These are phyloP conservation scores for Didymella keratinophila DNA, from an alignment of 2,329 filamentous ascomycete genomes.

Conservation along the genomic window DNA sequence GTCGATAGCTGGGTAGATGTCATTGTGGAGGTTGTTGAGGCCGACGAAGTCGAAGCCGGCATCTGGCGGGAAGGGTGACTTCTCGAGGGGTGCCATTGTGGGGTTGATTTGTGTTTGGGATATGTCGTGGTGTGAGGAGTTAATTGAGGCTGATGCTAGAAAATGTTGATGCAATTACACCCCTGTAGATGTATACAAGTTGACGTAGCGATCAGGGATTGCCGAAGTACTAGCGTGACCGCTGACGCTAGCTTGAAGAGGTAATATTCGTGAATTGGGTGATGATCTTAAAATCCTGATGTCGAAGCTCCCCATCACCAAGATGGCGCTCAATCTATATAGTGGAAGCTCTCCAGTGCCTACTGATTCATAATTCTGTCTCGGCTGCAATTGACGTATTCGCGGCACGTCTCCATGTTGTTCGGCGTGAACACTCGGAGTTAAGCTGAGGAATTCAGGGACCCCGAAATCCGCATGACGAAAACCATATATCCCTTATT, in stretches of 20 bases:
- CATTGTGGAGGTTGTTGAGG: conserved; percentile 46
- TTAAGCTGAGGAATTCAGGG: neutral
- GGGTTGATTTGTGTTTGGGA: neutral
- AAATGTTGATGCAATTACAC: neutral
- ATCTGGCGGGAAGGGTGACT: conserved; percentile 10
- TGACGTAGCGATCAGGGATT: neutral
- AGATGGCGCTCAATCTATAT: neutral
- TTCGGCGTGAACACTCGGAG: conserved; percentile 4
- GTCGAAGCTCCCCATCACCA: neutral
- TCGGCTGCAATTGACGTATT: neutral
- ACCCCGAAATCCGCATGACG: conserved; percentile 1
- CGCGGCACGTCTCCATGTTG: neutral
- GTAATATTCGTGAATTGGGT: neutral
- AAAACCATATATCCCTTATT: neutral
- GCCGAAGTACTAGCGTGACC: neutral
- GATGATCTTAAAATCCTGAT: neutral
- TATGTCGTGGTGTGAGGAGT: neutral
- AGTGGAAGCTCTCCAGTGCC: neutral
- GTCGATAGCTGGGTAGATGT: conserved; percentile 64
- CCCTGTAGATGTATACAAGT: neutral
- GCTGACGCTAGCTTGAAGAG: neutral
- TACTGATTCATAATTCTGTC: neutral
- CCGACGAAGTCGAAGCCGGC: conserved; percentile 30
- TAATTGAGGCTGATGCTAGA: neutral
- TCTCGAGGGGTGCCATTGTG: neutral